Evolutionary conservation across 306 rosid species (phyloP).

Genomic region (Cyclanthera cordifolia): DNA sequence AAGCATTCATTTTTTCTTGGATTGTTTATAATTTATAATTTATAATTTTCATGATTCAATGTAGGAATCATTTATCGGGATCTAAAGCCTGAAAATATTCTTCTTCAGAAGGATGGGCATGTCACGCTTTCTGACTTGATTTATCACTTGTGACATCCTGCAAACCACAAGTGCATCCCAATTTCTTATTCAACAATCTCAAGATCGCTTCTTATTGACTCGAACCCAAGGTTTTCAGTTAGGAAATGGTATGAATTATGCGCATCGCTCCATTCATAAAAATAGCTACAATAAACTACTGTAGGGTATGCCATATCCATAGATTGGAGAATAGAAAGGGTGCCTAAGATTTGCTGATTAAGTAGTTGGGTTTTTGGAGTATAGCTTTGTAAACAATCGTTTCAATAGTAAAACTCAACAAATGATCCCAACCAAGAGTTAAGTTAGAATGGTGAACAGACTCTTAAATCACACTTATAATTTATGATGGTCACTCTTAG

Average conservation of each 20-base stretch:
- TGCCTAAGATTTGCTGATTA: neutral
- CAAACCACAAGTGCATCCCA: slow-evolving; percentile 57
- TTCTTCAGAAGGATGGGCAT: slow-evolving; percentile 90
- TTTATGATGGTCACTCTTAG: too few relatives aligned
- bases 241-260: slow-evolving; percentile 1
- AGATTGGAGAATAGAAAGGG: neutral
- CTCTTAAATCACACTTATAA: too few relatives aligned
- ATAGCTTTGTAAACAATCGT: too few relatives aligned
- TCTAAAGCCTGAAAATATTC: slow-evolving; percentile 89
- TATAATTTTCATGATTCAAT: slow-evolving; percentile 19
- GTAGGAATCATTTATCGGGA: slow-evolving; percentile 91
- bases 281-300: neutral
- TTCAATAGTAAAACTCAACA: too few relatives aligned
- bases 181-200: neutral
- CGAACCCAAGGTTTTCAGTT: slow-evolving; percentile 4
- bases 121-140: slow-evolving; percentile 72
- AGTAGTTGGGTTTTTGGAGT: neutral
- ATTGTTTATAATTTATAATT: too few relatives aligned
- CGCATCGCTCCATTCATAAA: neutral
- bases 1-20: neutral
- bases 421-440: too few relatives aligned
- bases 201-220: neutral
- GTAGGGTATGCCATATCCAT: neutral
- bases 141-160: slow-evolving; percentile 73
- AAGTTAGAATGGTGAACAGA: too few relatives aligned